These are phyloP conservation scores for Guadua angustifolia DNA, from an alignment of 176 grass and related monocot genomes.

Conservation along the genomic window DNA sequence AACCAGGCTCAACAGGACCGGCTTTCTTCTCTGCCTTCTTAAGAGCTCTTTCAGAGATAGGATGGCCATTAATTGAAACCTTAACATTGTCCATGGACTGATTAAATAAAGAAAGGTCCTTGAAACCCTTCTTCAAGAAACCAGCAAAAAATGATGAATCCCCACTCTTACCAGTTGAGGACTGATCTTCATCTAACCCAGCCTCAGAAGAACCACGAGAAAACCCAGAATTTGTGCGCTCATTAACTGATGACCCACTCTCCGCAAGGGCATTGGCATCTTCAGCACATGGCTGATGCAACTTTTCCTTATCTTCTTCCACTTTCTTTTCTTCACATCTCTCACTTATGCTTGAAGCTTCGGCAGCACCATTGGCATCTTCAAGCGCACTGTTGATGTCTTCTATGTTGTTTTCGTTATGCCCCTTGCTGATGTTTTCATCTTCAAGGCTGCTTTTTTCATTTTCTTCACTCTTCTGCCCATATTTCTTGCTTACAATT, in stretches of 20 bases:
- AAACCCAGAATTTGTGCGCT: slow-evolving; percentile 65
- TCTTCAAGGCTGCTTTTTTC: not conserved
- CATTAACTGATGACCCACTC: slow-evolving; percentile 67
- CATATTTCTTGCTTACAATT: slow-evolving; percentile 32
- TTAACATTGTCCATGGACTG: slow-evolving; percentile 61
- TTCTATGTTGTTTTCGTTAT: slow-evolving; percentile 38
- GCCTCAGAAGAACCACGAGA: slow-evolving; percentile 66
- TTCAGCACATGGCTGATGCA: slow-evolving; percentile 41
- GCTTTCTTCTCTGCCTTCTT: slow-evolving; percentile 94
- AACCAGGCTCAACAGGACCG: slow-evolving; percentile 80
- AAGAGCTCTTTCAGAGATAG: slow-evolving; percentile 84
- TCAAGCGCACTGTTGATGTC: slow-evolving; percentile 21
- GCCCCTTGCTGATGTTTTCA: slow-evolving; percentile 27
- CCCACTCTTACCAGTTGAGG: slow-evolving; percentile 58
- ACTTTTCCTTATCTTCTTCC: slow-evolving; percentile 39
- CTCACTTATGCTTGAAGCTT: slow-evolving; percentile 38
- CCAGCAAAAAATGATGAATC: slow-evolving; percentile 88
- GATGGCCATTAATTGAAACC: slow-evolving; percentile 87
- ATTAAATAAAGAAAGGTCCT: slow-evolving; percentile 73
- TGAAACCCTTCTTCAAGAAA: slow-evolving; percentile 75
- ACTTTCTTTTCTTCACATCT: slow-evolving; percentile 39
- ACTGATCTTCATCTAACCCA: slow-evolving; percentile 72
- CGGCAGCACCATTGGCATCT: slow-evolving; percentile 23
- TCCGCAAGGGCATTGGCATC: slow-evolving; percentile 49
- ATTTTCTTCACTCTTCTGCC: slow-evolving; percentile 31